Conservation (phyloP, 306 rosid genomes). For the Sindora glabra region DNA sequence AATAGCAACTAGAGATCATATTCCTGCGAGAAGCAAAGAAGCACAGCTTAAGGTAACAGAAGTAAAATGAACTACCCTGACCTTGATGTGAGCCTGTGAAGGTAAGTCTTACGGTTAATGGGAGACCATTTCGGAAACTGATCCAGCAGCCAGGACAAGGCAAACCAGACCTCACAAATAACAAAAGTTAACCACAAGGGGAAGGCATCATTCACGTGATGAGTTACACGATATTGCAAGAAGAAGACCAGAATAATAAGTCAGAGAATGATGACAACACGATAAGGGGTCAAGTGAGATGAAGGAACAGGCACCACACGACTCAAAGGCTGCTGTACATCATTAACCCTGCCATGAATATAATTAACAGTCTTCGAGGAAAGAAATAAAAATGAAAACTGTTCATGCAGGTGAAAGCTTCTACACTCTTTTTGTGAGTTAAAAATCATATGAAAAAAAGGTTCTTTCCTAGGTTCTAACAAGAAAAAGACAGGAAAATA, state of each 20-base stretch:
- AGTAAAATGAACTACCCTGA: constrained; percentile 1
- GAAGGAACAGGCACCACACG: constrained; percentile 94
- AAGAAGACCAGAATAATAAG: constrained; percentile 66
- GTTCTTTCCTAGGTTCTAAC: no score
- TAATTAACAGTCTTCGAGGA: not conserved
- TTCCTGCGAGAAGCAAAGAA: not conserved
- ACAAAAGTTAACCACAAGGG: constrained; percentile 85
- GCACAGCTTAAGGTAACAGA: not conserved
- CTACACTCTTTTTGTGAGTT: no score
- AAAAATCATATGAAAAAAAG: no score
- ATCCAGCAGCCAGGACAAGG: constrained; percentile 94
- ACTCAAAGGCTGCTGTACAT: constrained; percentile 94
- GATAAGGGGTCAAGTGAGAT: constrained; percentile 83
- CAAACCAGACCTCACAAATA: constrained; percentile 98
- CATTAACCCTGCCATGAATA: constrained; percentile 62
- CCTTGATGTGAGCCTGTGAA: constrained; percentile 89
- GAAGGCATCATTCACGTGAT: constrained; percentile 89
- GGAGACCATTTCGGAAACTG: constrained; percentile 98
- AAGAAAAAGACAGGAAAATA: no score
- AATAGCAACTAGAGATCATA: constrained; percentile 7
- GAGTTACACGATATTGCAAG: constrained; percentile 89
- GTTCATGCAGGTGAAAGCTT: constrained; percentile 33
- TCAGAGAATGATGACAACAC: constrained; percentile 91
- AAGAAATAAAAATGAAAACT: not conserved
- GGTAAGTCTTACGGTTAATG: constrained; percentile 93